These are phyloP conservation scores for Asterella californica DNA, from an alignment of 225 moss, liverwort and hornwort species.

Conservation along the genomic window DNA sequence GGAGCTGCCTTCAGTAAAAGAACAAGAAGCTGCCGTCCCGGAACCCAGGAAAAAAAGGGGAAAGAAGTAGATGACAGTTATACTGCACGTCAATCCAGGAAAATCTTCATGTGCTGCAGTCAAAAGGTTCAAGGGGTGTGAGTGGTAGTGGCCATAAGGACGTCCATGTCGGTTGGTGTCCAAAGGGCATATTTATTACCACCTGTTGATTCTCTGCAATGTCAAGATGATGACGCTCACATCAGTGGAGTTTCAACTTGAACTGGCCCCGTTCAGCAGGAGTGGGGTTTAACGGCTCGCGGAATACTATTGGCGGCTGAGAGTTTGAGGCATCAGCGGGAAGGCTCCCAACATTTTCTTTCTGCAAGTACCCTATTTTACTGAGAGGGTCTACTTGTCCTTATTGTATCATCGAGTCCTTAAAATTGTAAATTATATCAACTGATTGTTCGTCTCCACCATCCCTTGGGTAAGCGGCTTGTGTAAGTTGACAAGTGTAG, in stretches of 20 bases:
- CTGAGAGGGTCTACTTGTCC: conserved; percentile 4
- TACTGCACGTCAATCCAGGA: not conserved
- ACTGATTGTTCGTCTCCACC: not conserved
- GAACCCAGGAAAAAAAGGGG: not conserved
- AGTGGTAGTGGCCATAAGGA: no score
- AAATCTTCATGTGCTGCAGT: no score
- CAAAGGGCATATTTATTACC: no score
- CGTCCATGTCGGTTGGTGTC: no score
- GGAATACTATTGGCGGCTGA: not conserved
- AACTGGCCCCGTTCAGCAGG: no score
- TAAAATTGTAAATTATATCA: not conserved
- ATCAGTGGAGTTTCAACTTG: no score
- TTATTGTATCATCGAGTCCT: not conserved
- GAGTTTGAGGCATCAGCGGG: not conserved
- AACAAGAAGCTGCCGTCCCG: not conserved
- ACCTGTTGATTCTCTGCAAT: no score
- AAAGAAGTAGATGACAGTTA: not conserved
- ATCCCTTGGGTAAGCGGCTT: not conserved
- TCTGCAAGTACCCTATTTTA: conserved; percentile 12
- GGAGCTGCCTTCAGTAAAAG: conserved; percentile 17
- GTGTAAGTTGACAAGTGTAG: no score
- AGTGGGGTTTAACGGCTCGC: not conserved
- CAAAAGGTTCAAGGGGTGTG: no score
- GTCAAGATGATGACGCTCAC: no score
- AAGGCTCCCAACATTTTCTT: not conserved